Conservation (phyloP, 2,329 filamentous ascomycete genomes). For the Colletotrichum agaves region DNA sequence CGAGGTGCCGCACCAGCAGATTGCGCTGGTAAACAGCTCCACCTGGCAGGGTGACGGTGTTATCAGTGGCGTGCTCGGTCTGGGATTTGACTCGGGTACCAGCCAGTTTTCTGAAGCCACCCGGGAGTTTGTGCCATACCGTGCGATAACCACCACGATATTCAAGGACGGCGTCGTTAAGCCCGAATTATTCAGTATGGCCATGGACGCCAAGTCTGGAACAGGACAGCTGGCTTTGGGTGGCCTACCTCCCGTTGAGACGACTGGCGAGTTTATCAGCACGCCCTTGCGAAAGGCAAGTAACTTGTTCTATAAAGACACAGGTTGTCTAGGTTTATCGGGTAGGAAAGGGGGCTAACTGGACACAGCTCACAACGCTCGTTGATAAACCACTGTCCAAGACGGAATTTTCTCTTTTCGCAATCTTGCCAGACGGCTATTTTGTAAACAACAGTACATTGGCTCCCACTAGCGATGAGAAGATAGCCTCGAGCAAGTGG, state of each 20-base stretch:
- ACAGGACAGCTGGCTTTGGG: constrained; percentile 60
- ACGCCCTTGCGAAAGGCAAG: not conserved
- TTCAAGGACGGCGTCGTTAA: constrained; percentile 52
- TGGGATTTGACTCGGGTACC: constrained; percentile 61
- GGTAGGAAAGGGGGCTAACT: not conserved
- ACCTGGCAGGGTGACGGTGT: constrained; percentile 56
- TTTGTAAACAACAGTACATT: not conserved
- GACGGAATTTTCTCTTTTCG: not conserved
- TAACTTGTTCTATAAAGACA: not conserved
- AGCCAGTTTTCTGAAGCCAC: constrained; percentile 45
- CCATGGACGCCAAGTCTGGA: constrained; percentile 43
- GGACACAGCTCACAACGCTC: not conserved
- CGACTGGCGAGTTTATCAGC: not conserved
- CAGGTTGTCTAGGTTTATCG: rapidly evolving
- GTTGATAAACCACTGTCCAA: not conserved
- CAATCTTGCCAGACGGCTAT: not conserved
- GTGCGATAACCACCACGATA: constrained; percentile 62
- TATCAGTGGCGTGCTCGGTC: constrained; percentile 60
- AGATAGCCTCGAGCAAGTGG: constrained; percentile 2
- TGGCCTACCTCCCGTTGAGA: constrained; percentile 56
- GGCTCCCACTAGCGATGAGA: not conserved
- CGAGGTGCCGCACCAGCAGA: constrained; percentile 54
- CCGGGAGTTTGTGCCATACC: constrained; percentile 51
- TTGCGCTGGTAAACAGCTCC: constrained; percentile 57
- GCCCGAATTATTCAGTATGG: constrained; percentile 59